Evolutionary conservation across 1,284 basidiomycete genomes (phyloP).

Genomic region (Ceratobasidium sp.): DNA sequence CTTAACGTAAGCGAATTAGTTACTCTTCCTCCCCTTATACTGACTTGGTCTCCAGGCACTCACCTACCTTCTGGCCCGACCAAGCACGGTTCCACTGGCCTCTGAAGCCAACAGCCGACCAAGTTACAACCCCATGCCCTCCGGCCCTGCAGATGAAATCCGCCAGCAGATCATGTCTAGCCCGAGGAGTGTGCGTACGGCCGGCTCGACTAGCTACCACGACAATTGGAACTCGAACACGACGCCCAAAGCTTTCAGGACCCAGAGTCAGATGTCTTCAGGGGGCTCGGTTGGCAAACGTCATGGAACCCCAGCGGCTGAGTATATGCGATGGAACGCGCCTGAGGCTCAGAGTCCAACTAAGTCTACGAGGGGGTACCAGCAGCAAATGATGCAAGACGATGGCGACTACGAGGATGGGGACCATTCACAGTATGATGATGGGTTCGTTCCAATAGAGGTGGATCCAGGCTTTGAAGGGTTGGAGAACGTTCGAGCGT

Average conservation of each 20-base stretch:
- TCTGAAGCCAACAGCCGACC: conserved; percentile 53
- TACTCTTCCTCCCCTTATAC: conserved; percentile 33
- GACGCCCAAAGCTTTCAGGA: conserved; percentile 76
- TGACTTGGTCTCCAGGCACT: conserved; percentile 72
- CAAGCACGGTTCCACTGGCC: conserved; percentile 61
- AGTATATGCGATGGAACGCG: conserved; percentile 82
- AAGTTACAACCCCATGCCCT: conserved; percentile 64
- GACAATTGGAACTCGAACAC: conserved; percentile 75
- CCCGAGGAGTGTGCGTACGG: conserved; percentile 78
- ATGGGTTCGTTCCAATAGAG: conserved; percentile 76
- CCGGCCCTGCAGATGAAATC: conserved; percentile 62
- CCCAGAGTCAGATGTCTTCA: conserved; percentile 80
- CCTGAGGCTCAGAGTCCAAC: conserved; percentile 76
- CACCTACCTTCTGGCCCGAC: conserved; percentile 84
- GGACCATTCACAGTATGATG: conserved; percentile 56
- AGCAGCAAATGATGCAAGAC: conserved; percentile 53
- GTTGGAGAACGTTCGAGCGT: conserved; percentile 93
- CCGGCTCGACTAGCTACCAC: conserved; percentile 56
- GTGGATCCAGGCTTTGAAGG: conserved; percentile 90
- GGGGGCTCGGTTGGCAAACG: conserved; percentile 82
- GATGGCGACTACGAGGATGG: conserved; percentile 78
- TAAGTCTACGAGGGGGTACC: conserved; percentile 73
- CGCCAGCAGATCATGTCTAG: conserved; percentile 67
- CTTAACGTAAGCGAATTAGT: conserved; percentile 73
- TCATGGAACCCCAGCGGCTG: conserved; percentile 88